These are phyloP conservation scores for Thalassiosira exigua DNA, from an alignment of 352 stramenopile genomes.

Conservation along the genomic window DNA sequence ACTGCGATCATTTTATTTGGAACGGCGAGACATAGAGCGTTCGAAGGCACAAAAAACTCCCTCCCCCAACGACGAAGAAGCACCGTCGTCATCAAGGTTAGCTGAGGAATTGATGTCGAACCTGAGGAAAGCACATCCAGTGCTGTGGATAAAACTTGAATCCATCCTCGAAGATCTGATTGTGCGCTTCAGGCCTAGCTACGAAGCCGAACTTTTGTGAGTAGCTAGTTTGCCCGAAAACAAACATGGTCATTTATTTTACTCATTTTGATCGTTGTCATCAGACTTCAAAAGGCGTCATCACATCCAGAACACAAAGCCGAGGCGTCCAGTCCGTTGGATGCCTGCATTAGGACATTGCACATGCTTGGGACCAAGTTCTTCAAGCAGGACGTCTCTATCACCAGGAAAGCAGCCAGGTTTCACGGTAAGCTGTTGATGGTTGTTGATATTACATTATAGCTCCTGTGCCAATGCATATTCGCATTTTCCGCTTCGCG, in stretches of 20 bases:
- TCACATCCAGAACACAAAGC: too few species aligned
- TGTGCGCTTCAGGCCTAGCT: slow-evolving; percentile 95
- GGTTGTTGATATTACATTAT: too few species aligned
- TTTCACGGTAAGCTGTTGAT: too few species aligned
- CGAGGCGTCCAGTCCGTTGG: slow-evolving; percentile 27
- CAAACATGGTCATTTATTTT: too few species aligned
- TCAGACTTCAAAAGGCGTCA: too few species aligned
- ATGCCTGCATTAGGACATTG: slow-evolving; percentile 57
- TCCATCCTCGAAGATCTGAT: slow-evolving; percentile 99
- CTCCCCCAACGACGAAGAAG: slow-evolving; percentile 43
- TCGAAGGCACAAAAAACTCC: slow-evolving; percentile 58
- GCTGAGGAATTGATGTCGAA: slow-evolving; percentile 90
- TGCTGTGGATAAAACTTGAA: slow-evolving; percentile 92
- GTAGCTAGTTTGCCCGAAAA: too few species aligned
- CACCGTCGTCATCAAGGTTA: slow-evolving; percentile 34
- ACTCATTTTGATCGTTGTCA: too few species aligned
- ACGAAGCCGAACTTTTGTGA: slow-evolving; percentile 97
- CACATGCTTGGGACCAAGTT: slow-evolving; percentile 58
- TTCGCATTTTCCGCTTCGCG: too few species aligned
- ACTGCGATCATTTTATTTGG: slow-evolving; percentile 96
- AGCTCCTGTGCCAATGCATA: too few species aligned
- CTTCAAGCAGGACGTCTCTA: slow-evolving; percentile 47
- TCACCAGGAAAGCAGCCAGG: slow-evolving; percentile 49
- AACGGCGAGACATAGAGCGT: slow-evolving; percentile 92
- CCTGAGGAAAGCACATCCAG: slow-evolving; percentile 85